Conservation (phyloP, 345 rosid genomes). For the Ceriops decandra region DNA sequence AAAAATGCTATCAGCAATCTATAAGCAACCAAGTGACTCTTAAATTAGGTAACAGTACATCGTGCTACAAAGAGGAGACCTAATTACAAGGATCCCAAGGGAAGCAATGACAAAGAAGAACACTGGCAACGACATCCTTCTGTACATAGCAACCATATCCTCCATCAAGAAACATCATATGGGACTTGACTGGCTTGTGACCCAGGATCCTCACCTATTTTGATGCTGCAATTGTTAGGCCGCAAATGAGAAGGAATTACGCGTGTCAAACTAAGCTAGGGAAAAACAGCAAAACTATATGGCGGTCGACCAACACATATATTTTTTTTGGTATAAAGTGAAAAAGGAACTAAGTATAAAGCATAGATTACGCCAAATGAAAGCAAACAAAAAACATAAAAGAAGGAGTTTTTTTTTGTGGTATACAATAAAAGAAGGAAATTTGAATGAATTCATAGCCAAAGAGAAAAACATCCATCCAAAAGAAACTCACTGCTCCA, state of each 20-base stretch:
- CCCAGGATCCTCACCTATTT: background rate
- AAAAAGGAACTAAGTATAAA: no score
- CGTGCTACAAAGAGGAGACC: background rate
- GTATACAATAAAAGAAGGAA: no score
- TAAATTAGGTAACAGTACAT: background rate
- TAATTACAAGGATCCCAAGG: background rate
- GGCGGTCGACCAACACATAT: background rate
- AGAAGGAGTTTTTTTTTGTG: no score
- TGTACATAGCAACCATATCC: constrained; percentile 4
- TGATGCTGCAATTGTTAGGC: background rate
- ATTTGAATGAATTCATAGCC: no score
- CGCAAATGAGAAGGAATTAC: background rate
- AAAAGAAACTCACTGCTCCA: no score
- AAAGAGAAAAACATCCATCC: no score
- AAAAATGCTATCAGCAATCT: background rate
- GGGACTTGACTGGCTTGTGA: background rate
- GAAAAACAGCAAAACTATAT: background rate
- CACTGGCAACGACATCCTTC: background rate
- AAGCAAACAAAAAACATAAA: no score
- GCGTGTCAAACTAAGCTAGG: background rate
- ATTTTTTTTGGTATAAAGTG: no score
- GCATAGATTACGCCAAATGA: no score
- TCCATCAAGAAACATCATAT: background rate
- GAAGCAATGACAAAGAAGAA: background rate
- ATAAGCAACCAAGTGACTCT: background rate